phyloP scores from a whole-genome alignment of 179 eudicot genomes.

The Gypsophila paniculata region DNA sequence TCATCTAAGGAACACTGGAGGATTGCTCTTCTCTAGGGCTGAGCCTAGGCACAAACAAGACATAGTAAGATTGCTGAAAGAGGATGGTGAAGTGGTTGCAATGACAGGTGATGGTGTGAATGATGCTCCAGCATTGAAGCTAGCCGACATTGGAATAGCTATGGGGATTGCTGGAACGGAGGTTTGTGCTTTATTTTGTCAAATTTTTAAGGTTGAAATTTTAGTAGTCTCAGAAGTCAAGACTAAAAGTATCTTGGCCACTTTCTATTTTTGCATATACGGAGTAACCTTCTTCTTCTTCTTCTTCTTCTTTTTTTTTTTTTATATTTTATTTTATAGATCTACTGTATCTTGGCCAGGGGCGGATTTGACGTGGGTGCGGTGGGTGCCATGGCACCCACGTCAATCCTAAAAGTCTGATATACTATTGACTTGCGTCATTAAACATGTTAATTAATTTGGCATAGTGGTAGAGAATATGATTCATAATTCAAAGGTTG shows the following conservation, averaged over 20 bases:
- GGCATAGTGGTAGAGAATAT: too few relatives aligned
- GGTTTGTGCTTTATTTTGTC: constrained; percentile 34
- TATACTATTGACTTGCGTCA: too few relatives aligned
- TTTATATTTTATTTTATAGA: too few relatives aligned
- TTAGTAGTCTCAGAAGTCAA: too few relatives aligned
- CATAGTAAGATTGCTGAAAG: constrained; percentile 52
- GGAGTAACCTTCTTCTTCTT: background rate
- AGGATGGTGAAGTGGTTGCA: constrained; percentile 96
- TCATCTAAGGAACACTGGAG: constrained; percentile 41
- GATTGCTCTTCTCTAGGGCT: constrained; percentile 51
- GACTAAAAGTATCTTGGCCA: too few relatives aligned
- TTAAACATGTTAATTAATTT: too few relatives aligned
- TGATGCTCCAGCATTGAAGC: constrained; percentile 93
- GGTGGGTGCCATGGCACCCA: too few relatives aligned
- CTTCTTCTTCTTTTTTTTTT: too few relatives aligned
- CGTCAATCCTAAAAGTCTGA: too few relatives aligned
- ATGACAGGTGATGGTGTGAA: constrained; percentile 99
- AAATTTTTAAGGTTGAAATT: background rate
- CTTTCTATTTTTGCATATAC: background rate
- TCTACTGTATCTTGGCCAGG: background rate
- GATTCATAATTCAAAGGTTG: too few relatives aligned
- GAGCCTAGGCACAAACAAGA: constrained; percentile 55
- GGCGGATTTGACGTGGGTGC: too few relatives aligned
- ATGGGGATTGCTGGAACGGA: constrained; percentile 99
- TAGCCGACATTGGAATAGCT: constrained; percentile 96